Base-by-base conservation (phyloP, 768 basidiomycete genomes). In the Crepidotus variabilis region DNA sequence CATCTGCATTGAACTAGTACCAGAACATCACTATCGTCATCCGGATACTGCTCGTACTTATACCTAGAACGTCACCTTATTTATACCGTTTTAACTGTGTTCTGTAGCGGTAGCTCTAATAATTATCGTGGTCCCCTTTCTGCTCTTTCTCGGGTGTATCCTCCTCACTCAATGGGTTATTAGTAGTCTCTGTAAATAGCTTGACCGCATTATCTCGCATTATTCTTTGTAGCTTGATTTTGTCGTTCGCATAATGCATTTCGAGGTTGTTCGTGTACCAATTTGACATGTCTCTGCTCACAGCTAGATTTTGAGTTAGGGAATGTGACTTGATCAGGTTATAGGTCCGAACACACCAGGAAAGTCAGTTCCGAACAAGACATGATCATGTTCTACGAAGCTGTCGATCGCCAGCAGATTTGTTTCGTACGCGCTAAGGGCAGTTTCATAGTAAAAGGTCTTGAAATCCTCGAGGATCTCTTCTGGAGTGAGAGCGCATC, bases 281-380 rank as follows among this genome's bases (percentile, higher is more conserved):
- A 16, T 63, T 64, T 7, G 77, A 77, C 73, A 81, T 85, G 23
- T 76, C 69, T 24, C 64, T 71, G 65, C 77, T 82, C 35, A 86
- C 85, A 33, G 87, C 88, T 90, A 52, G 23, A 47, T 35, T 33
- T 48, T 13, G 35, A 22, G 22, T 49, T 13, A 14, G 7, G 5
- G 21, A 49, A 3, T 49, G 24, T 16, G 32, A 10, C 2, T 34
- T 9, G 21, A 18, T 20, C 23, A 20, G 46, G 33, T 20, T 8
- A n/a, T 23, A 34, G 16, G 16, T 9, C 20, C 14, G 47, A 54
- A 61, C 71, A 54, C 66, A 87, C 89, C 89, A 53, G 89, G 89
- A 63, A 87, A 88, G 67, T 92, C 89, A 14, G 85, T 86, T 39
- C 89, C 89, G 66, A 87, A 90, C 22, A 90, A 70, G 52, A 91